Conservation (phyloP, 75 land plant species). For the Selaginella moellendorffii region DNA sequence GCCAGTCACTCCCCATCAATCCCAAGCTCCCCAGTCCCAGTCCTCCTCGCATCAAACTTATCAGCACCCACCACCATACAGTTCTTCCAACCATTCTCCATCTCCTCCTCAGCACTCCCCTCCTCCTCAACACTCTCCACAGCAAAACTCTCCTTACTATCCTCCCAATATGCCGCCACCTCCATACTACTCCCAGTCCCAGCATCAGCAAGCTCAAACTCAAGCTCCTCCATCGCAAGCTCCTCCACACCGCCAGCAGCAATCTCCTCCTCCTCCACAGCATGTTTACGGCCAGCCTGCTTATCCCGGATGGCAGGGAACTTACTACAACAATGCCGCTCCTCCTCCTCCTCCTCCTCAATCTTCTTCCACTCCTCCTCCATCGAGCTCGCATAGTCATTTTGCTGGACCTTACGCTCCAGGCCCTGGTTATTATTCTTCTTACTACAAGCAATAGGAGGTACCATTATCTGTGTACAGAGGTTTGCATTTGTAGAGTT, state of each 20-base stretch:
- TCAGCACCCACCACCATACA: conserved; percentile 24
- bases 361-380: too few species aligned
- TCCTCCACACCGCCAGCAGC: too few species aligned
- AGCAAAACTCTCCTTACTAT: not conserved
- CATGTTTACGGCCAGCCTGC: conserved; percentile 72
- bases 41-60: conserved; percentile 15
- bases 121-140: not conserved
- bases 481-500: too few species aligned
- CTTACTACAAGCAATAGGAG: too few species aligned
- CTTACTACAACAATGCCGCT: conserved; percentile 53
- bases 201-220: conserved; percentile 13
- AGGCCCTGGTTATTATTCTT: too few species aligned
- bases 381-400: too few species aligned
- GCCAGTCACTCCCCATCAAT: conserved; percentile 14
- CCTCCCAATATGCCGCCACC: conserved; percentile 18
- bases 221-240: conserved; percentile 30
- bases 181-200: conserved; percentile 41
- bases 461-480: too few species aligned
- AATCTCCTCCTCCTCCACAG: conserved; percentile 20
- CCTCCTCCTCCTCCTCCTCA: not conserved
- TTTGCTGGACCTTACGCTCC: too few species aligned
- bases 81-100: conserved; percentile 36
- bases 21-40: conserved; percentile 14
- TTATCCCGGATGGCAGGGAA: conserved; percentile 93
- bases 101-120: conserved; percentile 17